Percentiles rank a stretch among this genome's conserved stretches.
Evolutionary conservation across 345 rosid species (phyloP).

Genomic region (Heritiera littoralis): DNA sequence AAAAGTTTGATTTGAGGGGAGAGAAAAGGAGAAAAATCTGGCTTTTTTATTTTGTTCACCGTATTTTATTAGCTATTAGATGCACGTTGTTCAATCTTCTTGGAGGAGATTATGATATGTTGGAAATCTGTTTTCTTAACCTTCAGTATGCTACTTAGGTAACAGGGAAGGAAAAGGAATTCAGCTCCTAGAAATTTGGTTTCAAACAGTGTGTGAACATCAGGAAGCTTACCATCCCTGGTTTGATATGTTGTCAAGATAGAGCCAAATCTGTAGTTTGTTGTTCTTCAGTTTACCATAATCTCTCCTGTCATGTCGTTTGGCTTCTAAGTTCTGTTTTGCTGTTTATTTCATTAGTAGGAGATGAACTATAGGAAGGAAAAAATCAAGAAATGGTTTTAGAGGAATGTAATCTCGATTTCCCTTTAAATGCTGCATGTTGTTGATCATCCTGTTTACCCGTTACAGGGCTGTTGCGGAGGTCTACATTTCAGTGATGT

Average conservation of each 20-base stretch:
- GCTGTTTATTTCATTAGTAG: neutral
- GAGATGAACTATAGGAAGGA: neutral
- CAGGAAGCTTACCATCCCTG: no score
- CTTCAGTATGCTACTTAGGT: neutral
- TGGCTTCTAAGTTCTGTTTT: neutral
- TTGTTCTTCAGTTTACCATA: neutral
- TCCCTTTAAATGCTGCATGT: neutral
- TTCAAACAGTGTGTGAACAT: slow-evolving; percentile 1
- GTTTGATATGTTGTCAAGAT: neutral
- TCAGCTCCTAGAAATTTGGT: neutral
- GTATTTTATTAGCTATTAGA: neutral
- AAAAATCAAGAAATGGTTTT: neutral
- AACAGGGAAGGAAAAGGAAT: neutral
- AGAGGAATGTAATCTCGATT: neutral
- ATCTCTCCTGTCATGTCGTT: neutral
- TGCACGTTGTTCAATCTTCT: slow-evolving; percentile 11
- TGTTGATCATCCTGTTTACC: neutral
- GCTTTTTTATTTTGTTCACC: no score
- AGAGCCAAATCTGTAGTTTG: neutral
- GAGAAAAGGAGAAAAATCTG: neutral
- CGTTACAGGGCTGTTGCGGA: slow-evolving; percentile 69
- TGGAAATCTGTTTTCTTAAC: neutral
- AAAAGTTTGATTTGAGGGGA: neutral
- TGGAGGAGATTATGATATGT: neutral
- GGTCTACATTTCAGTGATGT: slow-evolving; percentile 76